A percentile compares a stretch with the other conserved stretches of the same genome.
Evolutionary conservation across 2,329 filamentous ascomycete species (phyloP).

Genomic region (Pseudodiploospora longispora): DNA sequence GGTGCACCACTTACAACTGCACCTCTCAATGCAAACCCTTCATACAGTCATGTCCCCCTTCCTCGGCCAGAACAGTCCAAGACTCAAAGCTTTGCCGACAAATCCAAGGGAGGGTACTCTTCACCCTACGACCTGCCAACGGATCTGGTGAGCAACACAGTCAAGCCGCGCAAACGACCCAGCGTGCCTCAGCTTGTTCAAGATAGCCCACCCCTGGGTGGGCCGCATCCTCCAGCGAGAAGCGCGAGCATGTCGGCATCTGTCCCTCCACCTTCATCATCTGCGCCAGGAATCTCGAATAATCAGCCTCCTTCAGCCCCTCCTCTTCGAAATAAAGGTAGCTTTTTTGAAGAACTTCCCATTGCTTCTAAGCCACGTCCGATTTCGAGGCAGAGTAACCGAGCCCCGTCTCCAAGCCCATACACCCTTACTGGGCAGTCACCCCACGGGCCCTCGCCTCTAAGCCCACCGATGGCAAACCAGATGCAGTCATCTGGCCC

Average conservation of each 20-base stretch:
- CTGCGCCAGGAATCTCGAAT: conserved; percentile 21
- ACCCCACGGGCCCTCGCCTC: conserved; percentile 17
- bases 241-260: conserved; percentile 50
- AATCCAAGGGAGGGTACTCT: conserved; percentile 82
- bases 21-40: conserved; percentile 19
- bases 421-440: conserved; percentile 9
- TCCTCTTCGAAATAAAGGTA: conserved; percentile 35
- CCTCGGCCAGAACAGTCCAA: conserved; percentile 42
- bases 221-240: conserved; percentile 46
- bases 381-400: conserved; percentile 44
- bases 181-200: conserved; percentile 49
- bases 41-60: conserved; percentile 30
- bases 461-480: conserved; percentile 14
- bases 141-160: conserved; percentile 51
- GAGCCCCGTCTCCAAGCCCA: conserved; percentile 32
- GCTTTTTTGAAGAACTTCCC: conserved; percentile 75
- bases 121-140: conserved; percentile 94
- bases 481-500: conserved; percentile 14
- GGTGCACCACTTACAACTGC: conserved; percentile 1
- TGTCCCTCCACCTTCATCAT: conserved; percentile 15
- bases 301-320: conserved; percentile 27
- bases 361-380: conserved; percentile 53
- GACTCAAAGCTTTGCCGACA: conserved; percentile 80
- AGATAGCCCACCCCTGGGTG: conserved; percentile 30
- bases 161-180: conserved; percentile 59